A percentile compares a stretch with the other conserved stretches of the same genome.
Evolutionary conservation across 495 filamentous ascomycete genomes (phyloP).

Genomic region (Podospora pseudopauciseta): DNA sequence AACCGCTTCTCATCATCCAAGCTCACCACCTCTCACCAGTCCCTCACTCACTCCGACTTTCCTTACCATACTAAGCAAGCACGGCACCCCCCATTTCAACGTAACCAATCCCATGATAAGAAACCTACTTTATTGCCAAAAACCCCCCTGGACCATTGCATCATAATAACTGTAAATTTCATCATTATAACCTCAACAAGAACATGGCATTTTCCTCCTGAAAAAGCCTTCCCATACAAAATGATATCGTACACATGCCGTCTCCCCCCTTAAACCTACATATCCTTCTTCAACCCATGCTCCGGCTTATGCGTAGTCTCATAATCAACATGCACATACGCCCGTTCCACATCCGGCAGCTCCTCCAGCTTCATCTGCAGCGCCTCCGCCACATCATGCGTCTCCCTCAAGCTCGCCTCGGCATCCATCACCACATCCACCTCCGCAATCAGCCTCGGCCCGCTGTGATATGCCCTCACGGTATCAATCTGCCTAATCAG

Average conservation of each 20-base stretch:
- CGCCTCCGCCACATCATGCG: conserved; percentile 91
- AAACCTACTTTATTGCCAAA: too few species aligned
- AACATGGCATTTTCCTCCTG: too few species aligned
- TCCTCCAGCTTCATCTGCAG: conserved; percentile 93
- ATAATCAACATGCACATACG: conserved; percentile 97
- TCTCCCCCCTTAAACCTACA: conserved; percentile 27
- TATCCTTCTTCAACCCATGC: conserved; percentile 54
- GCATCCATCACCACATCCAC: conserved; percentile 86
- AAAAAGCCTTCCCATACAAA: neutral
- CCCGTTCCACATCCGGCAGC: conserved; percentile 85
- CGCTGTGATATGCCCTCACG: conserved; percentile 86
- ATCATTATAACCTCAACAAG: neutral
- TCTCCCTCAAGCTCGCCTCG: conserved; percentile 61
- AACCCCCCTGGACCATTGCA: too few species aligned
- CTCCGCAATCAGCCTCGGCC: conserved; percentile 84
- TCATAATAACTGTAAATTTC: too few species aligned
- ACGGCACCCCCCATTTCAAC: too few species aligned
- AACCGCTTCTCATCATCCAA: too few species aligned
- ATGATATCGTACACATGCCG: neutral
- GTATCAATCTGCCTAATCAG: conserved; percentile 83
- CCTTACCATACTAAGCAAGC: too few species aligned
- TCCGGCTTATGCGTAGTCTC: conserved; percentile 94
- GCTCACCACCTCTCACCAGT: too few species aligned
- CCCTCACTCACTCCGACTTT: too few species aligned
- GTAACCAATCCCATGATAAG: too few species aligned